Percentiles rank a stretch among this genome's conserved stretches.
Conservation (phyloP, 2,329 filamentous ascomycete genomes). For the Fusarium haematococcum region DNA sequence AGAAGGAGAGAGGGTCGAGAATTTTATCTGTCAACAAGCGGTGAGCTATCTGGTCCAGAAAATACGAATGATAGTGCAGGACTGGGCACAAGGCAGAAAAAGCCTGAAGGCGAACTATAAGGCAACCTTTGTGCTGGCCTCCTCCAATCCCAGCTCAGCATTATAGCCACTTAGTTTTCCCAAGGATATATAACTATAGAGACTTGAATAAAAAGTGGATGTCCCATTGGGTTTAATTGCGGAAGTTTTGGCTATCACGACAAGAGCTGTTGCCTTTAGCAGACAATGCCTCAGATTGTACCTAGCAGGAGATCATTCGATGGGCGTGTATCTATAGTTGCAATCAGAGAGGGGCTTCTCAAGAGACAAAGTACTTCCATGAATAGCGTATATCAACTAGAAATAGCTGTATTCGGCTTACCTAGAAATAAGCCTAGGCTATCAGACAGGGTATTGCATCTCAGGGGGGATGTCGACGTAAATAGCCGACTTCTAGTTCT, state of each 20-base stretch:
- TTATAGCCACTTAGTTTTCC: not conserved
- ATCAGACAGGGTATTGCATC: too few species aligned
- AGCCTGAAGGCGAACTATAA: not conserved
- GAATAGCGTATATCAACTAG: too few species aligned
- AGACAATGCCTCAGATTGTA: too few species aligned
- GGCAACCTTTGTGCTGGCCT: not conserved
- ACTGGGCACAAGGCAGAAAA: not conserved
- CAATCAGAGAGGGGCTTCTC: too few species aligned
- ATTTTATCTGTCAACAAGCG: not conserved
- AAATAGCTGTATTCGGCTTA: too few species aligned
- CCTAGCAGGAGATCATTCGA: too few species aligned
- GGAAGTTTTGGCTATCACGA: not conserved
- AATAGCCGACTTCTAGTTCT: not conserved
- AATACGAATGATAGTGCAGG: not conserved
- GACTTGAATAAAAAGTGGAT: not conserved
- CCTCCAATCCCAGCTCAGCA: not conserved
- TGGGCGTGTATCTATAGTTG: too few species aligned
- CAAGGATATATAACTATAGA: not conserved
- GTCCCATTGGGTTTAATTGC: not conserved
- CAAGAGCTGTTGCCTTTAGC: not conserved
- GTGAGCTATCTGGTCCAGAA: not conserved
- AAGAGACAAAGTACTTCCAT: too few species aligned
- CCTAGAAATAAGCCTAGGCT: too few species aligned
- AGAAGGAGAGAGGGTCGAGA: not conserved
- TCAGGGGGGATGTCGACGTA: too few species aligned